phyloP scores from a whole-genome alignment of 2,329 filamentous ascomycete species.

The Exserohilum turcica region DNA sequence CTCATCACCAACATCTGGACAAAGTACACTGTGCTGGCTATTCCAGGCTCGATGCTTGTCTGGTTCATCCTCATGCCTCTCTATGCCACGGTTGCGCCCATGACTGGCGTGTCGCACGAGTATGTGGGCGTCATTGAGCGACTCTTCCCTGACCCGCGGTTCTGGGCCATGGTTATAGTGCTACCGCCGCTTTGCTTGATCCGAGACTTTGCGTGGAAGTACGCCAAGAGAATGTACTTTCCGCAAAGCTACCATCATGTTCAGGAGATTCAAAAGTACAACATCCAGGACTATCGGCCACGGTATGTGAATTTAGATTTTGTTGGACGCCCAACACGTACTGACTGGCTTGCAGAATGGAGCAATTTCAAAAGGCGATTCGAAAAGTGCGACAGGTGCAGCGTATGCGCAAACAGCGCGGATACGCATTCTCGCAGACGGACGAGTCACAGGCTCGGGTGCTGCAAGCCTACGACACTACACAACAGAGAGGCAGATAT shows the following conservation, averaged over 20 bases:
- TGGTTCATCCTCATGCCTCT: conserved; percentile 90
- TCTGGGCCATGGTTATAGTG: conserved; percentile 88
- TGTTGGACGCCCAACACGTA: background rate
- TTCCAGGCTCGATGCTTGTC: conserved; percentile 87
- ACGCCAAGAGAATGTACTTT: conserved; percentile 94
- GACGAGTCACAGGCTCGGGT: conserved; percentile 95
- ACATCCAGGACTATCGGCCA: conserved; percentile 97
- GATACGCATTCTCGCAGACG: conserved; percentile 96
- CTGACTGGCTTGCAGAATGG: conserved; percentile 69
- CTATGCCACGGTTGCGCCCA: conserved; percentile 86
- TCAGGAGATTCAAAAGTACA: conserved; percentile 99
- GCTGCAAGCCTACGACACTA: conserved; percentile 97
- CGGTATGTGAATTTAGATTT: conserved; percentile 63
- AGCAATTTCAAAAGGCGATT: conserved; percentile 99
- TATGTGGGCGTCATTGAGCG: conserved; percentile 83
- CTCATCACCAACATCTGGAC: conserved; percentile 98
- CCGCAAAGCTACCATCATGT: conserved; percentile 97
- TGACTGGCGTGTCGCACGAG: conserved; percentile 78
- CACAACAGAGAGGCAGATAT: conserved; percentile 85
- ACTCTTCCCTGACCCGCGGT: conserved; percentile 79
- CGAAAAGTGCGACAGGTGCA: conserved; percentile 97
- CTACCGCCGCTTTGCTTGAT: conserved; percentile 81
- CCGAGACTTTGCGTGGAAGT: conserved; percentile 95
- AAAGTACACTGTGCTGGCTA: conserved; percentile 94
- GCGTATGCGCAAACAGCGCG: conserved; percentile 98